These are phyloP conservation scores for Fusarium sp. DNA, from an alignment of 2,329 filamentous ascomycete species.

Conservation along the genomic window DNA sequence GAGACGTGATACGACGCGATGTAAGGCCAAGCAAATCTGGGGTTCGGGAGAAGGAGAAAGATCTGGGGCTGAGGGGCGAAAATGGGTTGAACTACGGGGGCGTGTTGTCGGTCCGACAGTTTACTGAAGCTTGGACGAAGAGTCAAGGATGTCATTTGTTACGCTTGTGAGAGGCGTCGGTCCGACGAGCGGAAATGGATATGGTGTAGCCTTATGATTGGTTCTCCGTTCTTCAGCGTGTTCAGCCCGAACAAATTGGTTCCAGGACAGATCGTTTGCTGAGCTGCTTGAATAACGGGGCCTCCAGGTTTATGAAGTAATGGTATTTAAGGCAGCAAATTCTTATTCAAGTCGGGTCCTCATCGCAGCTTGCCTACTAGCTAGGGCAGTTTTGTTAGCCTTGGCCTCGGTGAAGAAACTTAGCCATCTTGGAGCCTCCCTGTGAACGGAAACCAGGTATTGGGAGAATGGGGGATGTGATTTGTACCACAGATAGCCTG, in stretches of 20 bases:
- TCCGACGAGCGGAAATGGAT: background rate
- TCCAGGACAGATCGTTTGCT: no score
- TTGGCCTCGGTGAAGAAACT: no score
- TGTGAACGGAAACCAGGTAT: background rate
- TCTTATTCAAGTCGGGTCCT: no score
- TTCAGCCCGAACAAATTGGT: no score
- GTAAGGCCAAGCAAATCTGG: constrained; percentile 32
- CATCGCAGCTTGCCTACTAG: no score
- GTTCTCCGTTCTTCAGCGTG: background rate
- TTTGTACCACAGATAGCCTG: background rate
- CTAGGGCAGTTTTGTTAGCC: no score
- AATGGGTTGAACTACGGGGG: background rate
- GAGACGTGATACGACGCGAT: constrained; percentile 7
- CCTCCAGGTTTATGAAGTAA: no score
- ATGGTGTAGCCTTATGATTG: background rate
- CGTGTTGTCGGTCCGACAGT: constrained; percentile 32
- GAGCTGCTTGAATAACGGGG: no score
- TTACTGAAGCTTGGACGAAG: background rate
- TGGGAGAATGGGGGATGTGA: background rate
- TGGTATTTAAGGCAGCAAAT: no score
- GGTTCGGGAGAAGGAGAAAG: constrained; percentile 32
- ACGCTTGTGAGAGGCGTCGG: background rate
- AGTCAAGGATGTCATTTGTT: constrained; percentile 3
- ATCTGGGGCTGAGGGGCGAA: constrained; percentile 32
- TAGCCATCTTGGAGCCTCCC: no score